Percentiles rank a stretch among this genome's conserved stretches.
phyloP scores from a whole-genome alignment of 2,329 filamentous ascomycete species.

The Fusarium solani-melongenae region DNA sequence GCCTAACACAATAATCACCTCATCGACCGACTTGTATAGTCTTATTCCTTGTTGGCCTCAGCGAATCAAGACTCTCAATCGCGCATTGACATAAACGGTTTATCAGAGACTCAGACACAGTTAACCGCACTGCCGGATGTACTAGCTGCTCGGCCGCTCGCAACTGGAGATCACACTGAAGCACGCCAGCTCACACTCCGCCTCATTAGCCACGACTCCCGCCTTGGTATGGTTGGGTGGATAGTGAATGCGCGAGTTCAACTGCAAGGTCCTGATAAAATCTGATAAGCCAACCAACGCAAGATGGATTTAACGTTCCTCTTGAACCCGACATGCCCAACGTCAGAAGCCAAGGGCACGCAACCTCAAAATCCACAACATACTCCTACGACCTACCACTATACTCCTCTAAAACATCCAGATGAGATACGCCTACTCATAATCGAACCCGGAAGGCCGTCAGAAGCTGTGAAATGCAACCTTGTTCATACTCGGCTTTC shows the following conservation, averaged over 20 bases:
- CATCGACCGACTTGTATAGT: not conserved
- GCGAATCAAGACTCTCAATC: not conserved
- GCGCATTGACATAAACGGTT: not conserved
- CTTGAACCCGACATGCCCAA: not conserved
- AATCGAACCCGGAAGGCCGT: not conserved
- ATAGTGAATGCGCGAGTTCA: not conserved
- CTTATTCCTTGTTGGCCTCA: not conserved
- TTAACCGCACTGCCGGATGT: not conserved
- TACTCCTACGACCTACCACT: not conserved
- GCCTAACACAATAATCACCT: not conserved
- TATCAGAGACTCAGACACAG: not conserved
- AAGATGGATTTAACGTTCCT: not conserved
- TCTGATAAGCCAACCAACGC: not conserved
- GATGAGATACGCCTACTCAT: not conserved
- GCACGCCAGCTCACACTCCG: not conserved
- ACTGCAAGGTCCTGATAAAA: not conserved
- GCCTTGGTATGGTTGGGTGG: not conserved
- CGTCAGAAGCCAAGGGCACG: accelerated
- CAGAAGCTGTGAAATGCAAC: not conserved
- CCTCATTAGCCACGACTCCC: not conserved
- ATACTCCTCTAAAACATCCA: not conserved
- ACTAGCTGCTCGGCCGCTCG: not conserved
- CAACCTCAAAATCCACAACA: not conserved
- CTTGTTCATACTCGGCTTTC: not conserved
- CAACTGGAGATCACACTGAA: not conserved